These are phyloP conservation scores for Camellia sinensis DNA, from an alignment of 148 eudicot species.

Conservation along the genomic window DNA sequence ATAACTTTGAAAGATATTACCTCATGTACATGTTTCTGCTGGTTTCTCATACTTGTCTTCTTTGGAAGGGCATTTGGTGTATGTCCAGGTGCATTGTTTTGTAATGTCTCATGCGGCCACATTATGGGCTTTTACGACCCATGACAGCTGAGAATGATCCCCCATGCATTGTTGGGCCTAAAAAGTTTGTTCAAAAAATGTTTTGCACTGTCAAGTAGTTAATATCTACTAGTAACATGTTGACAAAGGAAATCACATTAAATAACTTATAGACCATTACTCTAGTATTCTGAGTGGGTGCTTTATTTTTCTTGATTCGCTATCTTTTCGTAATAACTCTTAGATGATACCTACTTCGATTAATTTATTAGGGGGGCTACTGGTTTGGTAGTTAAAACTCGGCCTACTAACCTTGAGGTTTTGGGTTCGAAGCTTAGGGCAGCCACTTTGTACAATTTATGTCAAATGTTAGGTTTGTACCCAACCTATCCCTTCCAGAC, in stretches of 20 bases:
- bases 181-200: background rate
- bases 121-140: background rate
- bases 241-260: background rate
- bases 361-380: too few species aligned
- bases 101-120: background rate
- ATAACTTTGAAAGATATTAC: background rate
- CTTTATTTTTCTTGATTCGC: background rate
- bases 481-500: background rate
- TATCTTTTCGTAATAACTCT: background rate
- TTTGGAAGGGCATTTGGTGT: background rate
- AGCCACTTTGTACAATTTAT: too few species aligned
- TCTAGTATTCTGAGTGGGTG: too few species aligned
- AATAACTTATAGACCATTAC: too few species aligned
- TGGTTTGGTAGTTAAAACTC: too few species aligned
- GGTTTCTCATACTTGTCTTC: background rate
- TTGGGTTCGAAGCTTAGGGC: too few species aligned
- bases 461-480: too few species aligned
- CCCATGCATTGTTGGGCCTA: background rate
- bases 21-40: background rate
- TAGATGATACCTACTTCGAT: background rate
- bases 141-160: background rate
- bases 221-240: background rate
- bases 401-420: too few species aligned
- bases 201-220: background rate
- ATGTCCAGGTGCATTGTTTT: background rate